These are phyloP conservation scores for Paracorniculantispora psalliotae DNA, from an alignment of 2,329 filamentous ascomycete genomes.

Conservation along the genomic window DNA sequence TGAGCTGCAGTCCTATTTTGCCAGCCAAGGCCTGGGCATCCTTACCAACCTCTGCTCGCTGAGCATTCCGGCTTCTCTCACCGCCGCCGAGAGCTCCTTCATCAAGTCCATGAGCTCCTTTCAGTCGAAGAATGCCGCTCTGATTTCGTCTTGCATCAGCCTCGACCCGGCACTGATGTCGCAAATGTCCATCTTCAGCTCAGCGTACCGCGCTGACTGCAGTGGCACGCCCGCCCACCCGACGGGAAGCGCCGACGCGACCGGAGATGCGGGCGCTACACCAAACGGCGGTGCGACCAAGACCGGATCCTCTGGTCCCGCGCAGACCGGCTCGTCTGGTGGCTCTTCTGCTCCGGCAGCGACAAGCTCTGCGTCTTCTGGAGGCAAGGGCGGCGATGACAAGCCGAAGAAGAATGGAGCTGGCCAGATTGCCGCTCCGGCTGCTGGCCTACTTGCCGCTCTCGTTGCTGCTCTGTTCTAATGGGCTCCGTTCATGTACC, in stretches of 20 bases:
- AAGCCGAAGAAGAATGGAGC: background rate
- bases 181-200: background rate
- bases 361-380: background rate
- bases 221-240: background rate
- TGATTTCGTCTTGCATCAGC: background rate
- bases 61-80: background rate
- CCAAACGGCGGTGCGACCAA: background rate
- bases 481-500: too few species aligned
- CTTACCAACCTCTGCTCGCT: background rate
- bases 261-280: background rate
- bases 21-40: background rate
- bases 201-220: background rate
- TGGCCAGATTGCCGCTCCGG: background rate
- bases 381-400: background rate
- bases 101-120: background rate
- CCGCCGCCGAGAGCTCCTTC: background rate
- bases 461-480: background rate
- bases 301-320: background rate
- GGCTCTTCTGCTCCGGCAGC: background rate
- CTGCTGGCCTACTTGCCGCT: background rate
- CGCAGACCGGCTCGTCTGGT: background rate
- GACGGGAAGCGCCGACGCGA: background rate
- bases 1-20: background rate
- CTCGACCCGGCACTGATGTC: background rate
- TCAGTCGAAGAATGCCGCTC: background rate